Percentiles rank a stretch among this genome's conserved stretches.
Conservation (phyloP, 495 filamentous ascomycete genomes). For the Massariosphaeria phaeospora region DNA sequence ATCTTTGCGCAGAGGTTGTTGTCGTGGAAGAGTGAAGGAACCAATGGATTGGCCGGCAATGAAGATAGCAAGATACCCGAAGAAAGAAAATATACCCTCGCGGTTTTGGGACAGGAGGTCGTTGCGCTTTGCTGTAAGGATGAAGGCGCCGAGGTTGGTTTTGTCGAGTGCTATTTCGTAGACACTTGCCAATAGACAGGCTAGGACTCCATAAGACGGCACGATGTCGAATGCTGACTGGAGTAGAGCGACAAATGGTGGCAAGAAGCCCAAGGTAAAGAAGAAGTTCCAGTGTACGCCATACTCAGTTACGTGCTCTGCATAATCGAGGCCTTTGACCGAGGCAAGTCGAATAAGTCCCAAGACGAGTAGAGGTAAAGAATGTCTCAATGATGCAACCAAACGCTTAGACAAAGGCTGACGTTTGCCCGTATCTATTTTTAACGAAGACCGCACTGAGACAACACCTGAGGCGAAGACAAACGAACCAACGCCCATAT, state of each 20-base stretch:
- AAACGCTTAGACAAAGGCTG: conserved; percentile 53
- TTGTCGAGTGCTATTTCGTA: conserved; percentile 75
- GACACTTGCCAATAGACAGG: conserved; percentile 55
- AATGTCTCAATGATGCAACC: conserved; percentile 63
- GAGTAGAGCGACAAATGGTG: conserved; percentile 84
- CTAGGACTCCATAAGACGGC: conserved; percentile 68
- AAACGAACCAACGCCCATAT: conserved; percentile 94
- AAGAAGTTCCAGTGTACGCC: conserved; percentile 99
- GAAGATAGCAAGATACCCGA: conserved; percentile 93
- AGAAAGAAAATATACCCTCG: conserved; percentile 89
- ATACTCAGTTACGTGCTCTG: conserved; percentile 96
- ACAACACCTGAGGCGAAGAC: conserved; percentile 96
- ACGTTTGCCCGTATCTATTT: conserved; percentile 50
- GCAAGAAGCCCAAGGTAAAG: conserved; percentile 86
- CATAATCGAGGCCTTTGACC: conserved; percentile 92
- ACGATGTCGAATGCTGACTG: conserved; percentile 57
- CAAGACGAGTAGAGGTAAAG: conserved; percentile 73
- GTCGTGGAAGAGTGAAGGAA: conserved; percentile 66
- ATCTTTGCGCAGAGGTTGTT: conserved; percentile 26
- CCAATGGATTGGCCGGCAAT: conserved; percentile 80
- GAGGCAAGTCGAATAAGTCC: conserved; percentile 77
- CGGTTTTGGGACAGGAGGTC: conserved; percentile 65
- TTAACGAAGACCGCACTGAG: conserved; percentile 78
- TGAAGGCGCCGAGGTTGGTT: conserved; percentile 72
- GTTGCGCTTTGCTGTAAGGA: conserved; percentile 74